Conservation (phyloP, 2,329 filamentous ascomycete species). For the Trichoderma gracile region DNA sequence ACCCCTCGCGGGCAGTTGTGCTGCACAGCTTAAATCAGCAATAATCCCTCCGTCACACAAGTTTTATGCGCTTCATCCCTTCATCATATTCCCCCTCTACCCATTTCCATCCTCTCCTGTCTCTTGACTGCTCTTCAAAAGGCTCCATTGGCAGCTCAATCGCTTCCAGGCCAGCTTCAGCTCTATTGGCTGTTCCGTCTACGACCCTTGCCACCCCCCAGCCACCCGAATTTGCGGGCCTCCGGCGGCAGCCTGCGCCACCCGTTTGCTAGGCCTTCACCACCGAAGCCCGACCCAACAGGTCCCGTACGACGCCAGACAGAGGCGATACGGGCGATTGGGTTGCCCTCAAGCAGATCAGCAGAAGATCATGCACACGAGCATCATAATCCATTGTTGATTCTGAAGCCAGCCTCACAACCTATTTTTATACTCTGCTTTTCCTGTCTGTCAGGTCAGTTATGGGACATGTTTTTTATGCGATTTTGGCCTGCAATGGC, state of each 20-base stretch:
- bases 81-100: neutral
- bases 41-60: slow-evolving; percentile 1
- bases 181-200: neutral
- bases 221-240: slow-evolving; percentile 26
- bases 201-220: slow-evolving; percentile 19
- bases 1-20: neutral
- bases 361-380: neutral
- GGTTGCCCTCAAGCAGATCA: neutral
- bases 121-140: neutral
- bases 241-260: slow-evolving; percentile 26
- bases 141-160: neutral
- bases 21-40: neutral
- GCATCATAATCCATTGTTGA: neutral
- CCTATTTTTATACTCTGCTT: neutral
- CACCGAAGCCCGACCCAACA: slow-evolving; percentile 15
- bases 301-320: slow-evolving; percentile 7
- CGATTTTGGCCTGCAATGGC: neutral
- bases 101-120: neutral
- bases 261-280: slow-evolving; percentile 24
- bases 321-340: neutral
- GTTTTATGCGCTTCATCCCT: neutral
- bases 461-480: neutral
- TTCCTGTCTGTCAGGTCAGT: neutral
- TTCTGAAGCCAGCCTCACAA: neutral
- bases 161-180: slow-evolving; percentile 1